Percentiles rank a stretch among this genome's conserved stretches.
phyloP scores from a whole-genome alignment of 306 rosid genomes.

The Casuarina glauca region DNA sequence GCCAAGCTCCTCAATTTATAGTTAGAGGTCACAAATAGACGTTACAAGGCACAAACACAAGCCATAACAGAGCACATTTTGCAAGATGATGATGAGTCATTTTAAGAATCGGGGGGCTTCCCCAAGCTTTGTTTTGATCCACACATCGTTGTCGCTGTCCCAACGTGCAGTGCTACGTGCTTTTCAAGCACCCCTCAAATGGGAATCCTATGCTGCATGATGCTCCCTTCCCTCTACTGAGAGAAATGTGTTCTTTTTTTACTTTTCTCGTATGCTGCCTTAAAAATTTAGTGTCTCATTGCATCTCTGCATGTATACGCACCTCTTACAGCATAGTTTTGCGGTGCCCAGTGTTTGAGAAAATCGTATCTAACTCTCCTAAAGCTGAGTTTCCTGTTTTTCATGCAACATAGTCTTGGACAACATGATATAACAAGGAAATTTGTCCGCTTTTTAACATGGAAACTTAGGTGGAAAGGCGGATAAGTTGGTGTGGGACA shows the following conservation, averaged over 20 bases:
- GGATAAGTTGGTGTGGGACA: background rate
- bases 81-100: background rate
- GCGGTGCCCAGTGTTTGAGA: no score
- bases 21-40: no score
- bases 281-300: no score
- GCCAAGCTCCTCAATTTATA: no score
- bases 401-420: background rate
- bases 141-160: conserved; percentile 8
- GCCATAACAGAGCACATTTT: background rate
- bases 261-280: background rate
- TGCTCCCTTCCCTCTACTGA: background rate
- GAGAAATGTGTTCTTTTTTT: background rate
- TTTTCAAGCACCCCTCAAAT: background rate
- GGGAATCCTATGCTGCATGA: conserved; percentile 12
- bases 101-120: conserved; percentile 7
- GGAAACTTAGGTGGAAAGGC: conserved; percentile 5
- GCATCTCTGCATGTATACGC: no score
- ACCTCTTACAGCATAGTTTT: no score
- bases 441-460: background rate
- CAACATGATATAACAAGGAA: background rate
- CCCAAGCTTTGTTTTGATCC: conserved; percentile 9
- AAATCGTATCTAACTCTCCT: no score
- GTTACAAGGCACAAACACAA: no score
- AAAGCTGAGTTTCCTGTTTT: background rate
- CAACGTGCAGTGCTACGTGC: background rate